Evolutionary conservation across 1,139 yeast species (phyloP), one percentile per base, ranked within the genome.

Genomic region (Lodderomyces margitis): DNA sequence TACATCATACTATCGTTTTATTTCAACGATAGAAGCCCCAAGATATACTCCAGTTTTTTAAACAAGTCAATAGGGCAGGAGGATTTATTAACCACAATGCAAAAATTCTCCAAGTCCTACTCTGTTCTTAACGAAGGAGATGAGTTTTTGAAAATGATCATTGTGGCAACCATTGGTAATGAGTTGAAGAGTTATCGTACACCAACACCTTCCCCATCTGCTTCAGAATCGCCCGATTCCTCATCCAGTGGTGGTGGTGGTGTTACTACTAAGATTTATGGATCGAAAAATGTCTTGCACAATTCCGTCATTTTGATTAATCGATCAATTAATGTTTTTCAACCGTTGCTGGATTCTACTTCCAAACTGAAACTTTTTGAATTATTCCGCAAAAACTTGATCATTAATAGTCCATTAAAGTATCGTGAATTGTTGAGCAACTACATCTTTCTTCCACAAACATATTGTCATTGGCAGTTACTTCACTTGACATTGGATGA

Each of bases 241-340:
- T 5, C 21, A 14, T n/a, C 37, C 15, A 35, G 14, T 17, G 16
- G 11, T 3, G 10, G 14, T 24, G 3, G 4, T 4, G 4, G 4
- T 4, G 24, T 36, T 10, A n/a, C n/a, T n/a, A n/a, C n/a, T n/a
- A 11, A 32, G n/a, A 62, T 68, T 10, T 70, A 61, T 49, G 66
- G 66, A 30, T 65, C 64, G 51, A 67, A 65, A 40, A 70, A 70
- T 46, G 60, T 64, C 27, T 57, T 75, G 28, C 80, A 75, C 48
- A 74, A 74, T 49, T 66, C 78, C 1, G 66, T 75, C 28, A 74
- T 75, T 23, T 56, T 74, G 35, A 64, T 74, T 21, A 74, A 74
- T 48, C 70, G 70, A 51, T 65, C 72, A 14, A 61, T 73, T 34
- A 67, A 66, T 37, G 48, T 55, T 37, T 50, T 57, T 39, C 40